Evolutionary conservation across 352 stramenopile genomes (phyloP).

Genomic region (Globisporangium splendens): DNA sequence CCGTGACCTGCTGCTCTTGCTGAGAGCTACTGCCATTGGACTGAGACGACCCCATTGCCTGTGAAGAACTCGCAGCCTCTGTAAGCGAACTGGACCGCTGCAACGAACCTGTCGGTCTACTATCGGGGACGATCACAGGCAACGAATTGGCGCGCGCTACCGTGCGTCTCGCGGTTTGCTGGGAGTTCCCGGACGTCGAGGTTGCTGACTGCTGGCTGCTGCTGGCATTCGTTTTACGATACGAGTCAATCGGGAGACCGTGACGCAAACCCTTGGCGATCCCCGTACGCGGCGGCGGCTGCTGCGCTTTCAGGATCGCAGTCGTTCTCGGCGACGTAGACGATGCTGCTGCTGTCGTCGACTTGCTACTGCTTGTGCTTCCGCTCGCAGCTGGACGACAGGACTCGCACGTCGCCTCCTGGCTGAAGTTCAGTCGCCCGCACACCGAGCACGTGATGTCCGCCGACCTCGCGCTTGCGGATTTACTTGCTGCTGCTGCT

Average conservation of each 20-base stretch:
- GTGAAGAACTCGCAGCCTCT: neutral
- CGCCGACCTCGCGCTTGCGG: neutral
- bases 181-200: neutral
- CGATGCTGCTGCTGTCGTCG: conserved; percentile 1
- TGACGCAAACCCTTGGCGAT: neutral
- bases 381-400: conserved; percentile 5
- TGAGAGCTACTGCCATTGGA: no score
- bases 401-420: conserved; percentile 10
- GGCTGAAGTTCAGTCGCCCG: conserved; percentile 19
- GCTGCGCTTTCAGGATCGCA: conserved; percentile 3
- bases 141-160: neutral
- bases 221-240: conserved; percentile 5
- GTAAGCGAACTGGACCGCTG: neutral
- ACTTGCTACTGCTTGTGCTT: neutral
- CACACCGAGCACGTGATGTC: conserved; percentile 17
- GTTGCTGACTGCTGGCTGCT: neutral
- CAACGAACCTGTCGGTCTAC: neutral
- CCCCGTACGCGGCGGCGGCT: neutral
- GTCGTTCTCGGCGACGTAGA: neutral
- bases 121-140: neutral
- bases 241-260: conserved; percentile 5
- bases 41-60: no score
- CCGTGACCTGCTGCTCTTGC: no score
- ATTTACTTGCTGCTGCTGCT: neutral
- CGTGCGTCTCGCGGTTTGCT: neutral